A percentile compares a stretch with the other conserved stretches of the same genome.
Evolutionary conservation across 371 early-diverging fungal genomes (phyloP).

Genomic region (Mucor plumbeus): DNA sequence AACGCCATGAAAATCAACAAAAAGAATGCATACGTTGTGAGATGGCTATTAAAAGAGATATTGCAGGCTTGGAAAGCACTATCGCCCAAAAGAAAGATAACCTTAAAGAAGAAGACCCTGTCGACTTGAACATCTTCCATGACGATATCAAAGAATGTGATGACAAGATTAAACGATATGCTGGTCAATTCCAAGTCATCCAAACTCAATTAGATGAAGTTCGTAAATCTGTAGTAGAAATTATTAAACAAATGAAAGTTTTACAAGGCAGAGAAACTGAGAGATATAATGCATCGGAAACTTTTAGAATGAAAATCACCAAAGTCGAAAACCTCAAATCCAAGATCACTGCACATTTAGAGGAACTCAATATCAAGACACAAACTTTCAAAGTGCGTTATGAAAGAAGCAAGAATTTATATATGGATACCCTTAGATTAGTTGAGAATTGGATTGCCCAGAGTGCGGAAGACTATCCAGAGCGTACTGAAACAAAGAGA

Average conservation of each 20-base stretch:
- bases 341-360: neutral
- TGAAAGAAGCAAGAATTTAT: conserved; percentile 8
- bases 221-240: conserved; percentile 4
- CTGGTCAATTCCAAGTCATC: conserved; percentile 23
- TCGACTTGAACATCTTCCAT: conserved; percentile 61
- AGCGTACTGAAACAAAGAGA: conserved; percentile 65
- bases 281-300: neutral
- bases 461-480: conserved; percentile 63
- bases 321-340: conserved; percentile 17
- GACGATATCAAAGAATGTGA: conserved; percentile 41
- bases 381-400: conserved; percentile 1
- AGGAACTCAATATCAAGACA: neutral
- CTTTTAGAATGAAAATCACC: conserved; percentile 1
- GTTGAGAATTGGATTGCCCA: conserved; percentile 50
- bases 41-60: neutral
- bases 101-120: conserved; percentile 70
- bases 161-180: conserved; percentile 11
- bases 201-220: neutral
- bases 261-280: conserved; percentile 23
- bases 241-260: conserved; percentile 8
- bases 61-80: conserved; percentile 3
- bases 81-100: conserved; percentile 42
- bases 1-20: neutral
- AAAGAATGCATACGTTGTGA: neutral
- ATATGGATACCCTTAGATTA: neutral